Conservation (phyloP, 2,329 filamentous ascomycete genomes). For the Microsporum audouinii region DNA sequence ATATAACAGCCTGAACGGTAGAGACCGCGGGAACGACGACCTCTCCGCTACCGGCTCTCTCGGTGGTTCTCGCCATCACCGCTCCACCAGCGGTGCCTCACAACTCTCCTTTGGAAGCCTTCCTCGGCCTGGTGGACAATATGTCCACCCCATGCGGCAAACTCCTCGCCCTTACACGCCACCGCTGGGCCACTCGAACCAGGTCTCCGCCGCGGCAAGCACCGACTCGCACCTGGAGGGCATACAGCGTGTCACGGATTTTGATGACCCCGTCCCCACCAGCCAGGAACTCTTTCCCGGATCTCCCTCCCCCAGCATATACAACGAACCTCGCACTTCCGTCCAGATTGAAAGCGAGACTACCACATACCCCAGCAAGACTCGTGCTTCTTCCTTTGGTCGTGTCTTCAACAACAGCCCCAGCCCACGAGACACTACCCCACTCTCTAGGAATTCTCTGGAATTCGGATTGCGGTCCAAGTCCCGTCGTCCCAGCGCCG, state of each 20-base stretch:
- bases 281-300: constrained; percentile 29
- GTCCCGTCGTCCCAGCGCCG: constrained; percentile 32
- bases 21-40: constrained; percentile 31
- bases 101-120: constrained; percentile 37
- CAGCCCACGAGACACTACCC: constrained; percentile 39
- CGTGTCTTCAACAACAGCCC: constrained; percentile 40
- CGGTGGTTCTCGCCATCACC: constrained; percentile 32
- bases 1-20: constrained; percentile 25
- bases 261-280: not conserved
- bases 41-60: constrained; percentile 30
- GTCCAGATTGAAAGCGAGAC: constrained; percentile 31
- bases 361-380: constrained; percentile 37
- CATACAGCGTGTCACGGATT: not conserved
- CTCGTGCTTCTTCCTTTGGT: constrained; percentile 36
- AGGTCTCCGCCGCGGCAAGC: constrained; percentile 38
- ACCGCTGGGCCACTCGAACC: constrained; percentile 39
- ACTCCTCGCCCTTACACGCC: constrained; percentile 45
- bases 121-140: constrained; percentile 40
- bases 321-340: constrained; percentile 22
- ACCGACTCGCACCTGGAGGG: constrained; percentile 23
- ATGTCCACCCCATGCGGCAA: constrained; percentile 46
- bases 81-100: constrained; percentile 46
- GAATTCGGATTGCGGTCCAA: constrained; percentile 45
- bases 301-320: constrained; percentile 14
- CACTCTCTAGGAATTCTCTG: constrained; percentile 45